Evolutionary conservation across 352 stramenopile species (phyloP).

Genomic region (Globisporangium canariense): DNA sequence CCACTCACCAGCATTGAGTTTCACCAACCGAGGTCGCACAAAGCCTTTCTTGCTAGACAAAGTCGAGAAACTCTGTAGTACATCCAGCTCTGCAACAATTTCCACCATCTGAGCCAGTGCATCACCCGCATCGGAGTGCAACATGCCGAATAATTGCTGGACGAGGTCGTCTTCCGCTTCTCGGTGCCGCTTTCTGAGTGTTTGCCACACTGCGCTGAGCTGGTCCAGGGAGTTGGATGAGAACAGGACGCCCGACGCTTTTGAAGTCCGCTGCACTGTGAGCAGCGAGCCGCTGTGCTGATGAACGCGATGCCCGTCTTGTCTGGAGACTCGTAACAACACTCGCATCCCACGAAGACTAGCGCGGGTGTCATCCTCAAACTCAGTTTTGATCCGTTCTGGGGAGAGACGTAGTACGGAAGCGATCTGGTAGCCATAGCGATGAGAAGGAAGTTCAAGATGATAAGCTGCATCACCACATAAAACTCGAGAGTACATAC

Average conservation of each 20-base stretch:
- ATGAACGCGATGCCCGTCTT: slow-evolving; percentile 44
- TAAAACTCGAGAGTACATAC: slow-evolving; percentile 7
- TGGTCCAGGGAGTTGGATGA: slow-evolving; percentile 28
- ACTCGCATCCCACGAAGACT: slow-evolving; percentile 22
- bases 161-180: slow-evolving; percentile 23
- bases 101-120: slow-evolving; percentile 14
- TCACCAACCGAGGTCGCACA: slow-evolving; percentile 15
- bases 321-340: slow-evolving; percentile 37
- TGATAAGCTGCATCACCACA: too few species aligned
- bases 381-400: slow-evolving; percentile 36
- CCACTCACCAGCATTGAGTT: background rate
- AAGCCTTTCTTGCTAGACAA: slow-evolving; percentile 32
- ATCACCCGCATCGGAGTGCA: background rate
- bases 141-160: slow-evolving; percentile 20
- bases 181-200: slow-evolving; percentile 21
- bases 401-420: slow-evolving; percentile 23
- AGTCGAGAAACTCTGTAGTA: slow-evolving; percentile 33
- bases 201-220: slow-evolving; percentile 33
- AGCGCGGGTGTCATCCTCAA: slow-evolving; percentile 27
- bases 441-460: background rate
- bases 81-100: slow-evolving; percentile 29
- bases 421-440: slow-evolving; percentile 20
- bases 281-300: slow-evolving; percentile 17
- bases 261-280: slow-evolving; percentile 37
- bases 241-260: slow-evolving; percentile 43